Evolutionary conservation across 495 filamentous ascomycete species (phyloP).

Genomic region (Talaromyces liani): DNA sequence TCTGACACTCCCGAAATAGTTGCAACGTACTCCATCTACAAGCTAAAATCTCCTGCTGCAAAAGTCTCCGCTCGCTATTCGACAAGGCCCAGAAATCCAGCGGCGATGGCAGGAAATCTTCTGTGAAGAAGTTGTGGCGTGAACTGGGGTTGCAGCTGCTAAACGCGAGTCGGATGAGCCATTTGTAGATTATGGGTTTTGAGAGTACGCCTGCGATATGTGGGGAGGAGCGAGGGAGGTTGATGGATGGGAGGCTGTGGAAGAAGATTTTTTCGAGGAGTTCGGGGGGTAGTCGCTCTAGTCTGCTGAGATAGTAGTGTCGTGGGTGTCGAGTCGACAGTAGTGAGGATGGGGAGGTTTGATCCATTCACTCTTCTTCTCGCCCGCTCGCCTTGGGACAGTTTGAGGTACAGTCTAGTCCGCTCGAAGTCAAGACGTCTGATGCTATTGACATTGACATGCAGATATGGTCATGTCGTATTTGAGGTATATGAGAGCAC

Average conservation of each 20-base stretch:
- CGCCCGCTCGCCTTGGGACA: not conserved
- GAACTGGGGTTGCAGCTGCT: conserved; percentile 28
- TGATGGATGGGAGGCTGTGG: conserved; percentile 36
- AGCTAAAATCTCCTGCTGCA: conserved; percentile 28
- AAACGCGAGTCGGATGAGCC: conserved; percentile 37
- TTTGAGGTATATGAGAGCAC: not conserved
- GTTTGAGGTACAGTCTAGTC: not conserved
- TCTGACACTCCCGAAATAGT: conserved; percentile 33
- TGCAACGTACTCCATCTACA: conserved; percentile 41
- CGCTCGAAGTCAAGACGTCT: not conserved
- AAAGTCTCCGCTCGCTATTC: conserved; percentile 14
- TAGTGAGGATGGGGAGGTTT: not conserved
- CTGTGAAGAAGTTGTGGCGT: conserved; percentile 24
- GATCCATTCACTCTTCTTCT: conserved; percentile 13
- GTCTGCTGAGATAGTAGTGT: conserved; percentile 15
- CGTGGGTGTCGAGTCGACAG: not conserved
- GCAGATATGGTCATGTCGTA: not conserved
- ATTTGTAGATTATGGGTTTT: conserved; percentile 30
- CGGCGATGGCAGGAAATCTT: conserved; percentile 30
- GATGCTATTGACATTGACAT: not conserved
- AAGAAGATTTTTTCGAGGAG: conserved; percentile 46
- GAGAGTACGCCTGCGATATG: conserved; percentile 26
- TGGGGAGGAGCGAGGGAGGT: conserved; percentile 40
- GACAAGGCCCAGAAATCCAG: conserved; percentile 25
- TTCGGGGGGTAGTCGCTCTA: conserved; percentile 47